These are phyloP conservation scores for Colletotrichum horii DNA, from an alignment of 2,329 filamentous ascomycete genomes.

Conservation along the genomic window DNA sequence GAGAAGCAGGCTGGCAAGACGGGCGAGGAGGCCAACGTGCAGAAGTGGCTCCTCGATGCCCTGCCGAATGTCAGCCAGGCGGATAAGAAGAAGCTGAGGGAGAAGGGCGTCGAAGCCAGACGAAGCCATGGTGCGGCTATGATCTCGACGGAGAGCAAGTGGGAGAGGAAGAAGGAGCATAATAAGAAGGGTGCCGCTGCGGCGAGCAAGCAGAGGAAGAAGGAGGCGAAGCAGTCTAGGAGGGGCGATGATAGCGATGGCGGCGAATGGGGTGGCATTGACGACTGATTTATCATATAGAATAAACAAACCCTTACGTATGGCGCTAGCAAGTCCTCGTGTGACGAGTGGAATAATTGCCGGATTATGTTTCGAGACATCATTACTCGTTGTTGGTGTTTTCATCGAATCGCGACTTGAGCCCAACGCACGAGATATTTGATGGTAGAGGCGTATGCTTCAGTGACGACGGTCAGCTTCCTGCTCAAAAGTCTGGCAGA, in stretches of 20 bases:
- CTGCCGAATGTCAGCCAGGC: constrained; percentile 85
- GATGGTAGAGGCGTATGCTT: not conserved
- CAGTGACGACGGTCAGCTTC: not conserved
- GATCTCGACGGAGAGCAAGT: constrained; percentile 86
- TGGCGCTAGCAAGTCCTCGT: rapidly evolving
- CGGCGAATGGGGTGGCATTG: constrained; percentile 55
- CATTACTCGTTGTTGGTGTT: rapidly evolving
- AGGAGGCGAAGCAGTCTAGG: constrained; percentile 28
- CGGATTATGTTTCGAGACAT: not conserved
- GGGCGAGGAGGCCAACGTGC: constrained; percentile 64
- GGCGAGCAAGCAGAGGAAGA: constrained; percentile 62
- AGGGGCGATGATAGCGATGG: constrained; percentile 32
- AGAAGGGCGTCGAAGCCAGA: constrained; percentile 79
- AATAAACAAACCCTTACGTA: not conserved
- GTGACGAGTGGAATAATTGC: not conserved
- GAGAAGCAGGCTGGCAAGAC: constrained; percentile 71
- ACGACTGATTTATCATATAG: constrained; percentile 35
- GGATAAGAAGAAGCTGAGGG: constrained; percentile 82
- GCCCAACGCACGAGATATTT: not conserved
- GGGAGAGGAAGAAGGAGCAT: constrained; percentile 72
- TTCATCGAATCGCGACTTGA: not conserved
- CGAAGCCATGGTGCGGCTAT: constrained; percentile 54
- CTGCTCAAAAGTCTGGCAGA: not conserved
- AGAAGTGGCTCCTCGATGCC: constrained; percentile 87
- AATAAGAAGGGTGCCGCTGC: constrained; percentile 68